Base-by-base conservation (phyloP, 225 moss, liverwort and hornwort genomes). In the Polytrichum commune region DNA sequence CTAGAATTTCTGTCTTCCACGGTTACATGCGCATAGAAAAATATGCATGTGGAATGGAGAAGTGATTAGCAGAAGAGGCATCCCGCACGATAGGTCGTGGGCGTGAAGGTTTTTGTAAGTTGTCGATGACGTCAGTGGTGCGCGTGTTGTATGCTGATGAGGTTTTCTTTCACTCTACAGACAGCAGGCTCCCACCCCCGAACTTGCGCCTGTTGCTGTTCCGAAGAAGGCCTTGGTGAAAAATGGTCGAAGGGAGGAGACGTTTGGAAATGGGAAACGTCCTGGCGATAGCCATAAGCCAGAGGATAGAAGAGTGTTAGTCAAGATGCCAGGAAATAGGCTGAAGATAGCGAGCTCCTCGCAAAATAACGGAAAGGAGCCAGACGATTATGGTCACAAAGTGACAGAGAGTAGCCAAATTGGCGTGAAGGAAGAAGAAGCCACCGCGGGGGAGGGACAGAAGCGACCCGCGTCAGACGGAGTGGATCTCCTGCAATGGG, bases 281-380 rank as follows among this genome's bases (percentile, higher is more conserved):
- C 78, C 72, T 16, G 82, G 78, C 58, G 93, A 95, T 72, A 87
- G 90, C 74, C 74, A 81, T 38, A 85, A 83, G 73, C 68, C 86
- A 75, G 89, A 81, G 35, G 93, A 93, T 63, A 90, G 89, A 69
- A 93, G 85, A 78, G 86, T 86, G 76, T 72, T 86, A 73, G 62
- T 80, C 55, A 96, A 93, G 86, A 96, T 96, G 93, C 89, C 93
- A 46, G 93, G 93, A 66, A 92, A 87, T 73, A 85, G 76, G 79
- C 63, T 89, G 74, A 82, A 90, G 66, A 65, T 81, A 58, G 80
- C 75, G 35, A 78, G 79, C 63, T 79, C 86, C 62, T 80, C 83
- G 71, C 90, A 87, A 61, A 46, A 30, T 85, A 90, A 92, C 71
- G 79, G 53, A 35, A 93, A 89, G 79, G 93, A 90, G 73, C 84